Evolutionary conservation across 345 rosid genomes (phyloP), one percentile per base, ranked within the genome.

Genomic region (Eucalyptus sp.): DNA sequence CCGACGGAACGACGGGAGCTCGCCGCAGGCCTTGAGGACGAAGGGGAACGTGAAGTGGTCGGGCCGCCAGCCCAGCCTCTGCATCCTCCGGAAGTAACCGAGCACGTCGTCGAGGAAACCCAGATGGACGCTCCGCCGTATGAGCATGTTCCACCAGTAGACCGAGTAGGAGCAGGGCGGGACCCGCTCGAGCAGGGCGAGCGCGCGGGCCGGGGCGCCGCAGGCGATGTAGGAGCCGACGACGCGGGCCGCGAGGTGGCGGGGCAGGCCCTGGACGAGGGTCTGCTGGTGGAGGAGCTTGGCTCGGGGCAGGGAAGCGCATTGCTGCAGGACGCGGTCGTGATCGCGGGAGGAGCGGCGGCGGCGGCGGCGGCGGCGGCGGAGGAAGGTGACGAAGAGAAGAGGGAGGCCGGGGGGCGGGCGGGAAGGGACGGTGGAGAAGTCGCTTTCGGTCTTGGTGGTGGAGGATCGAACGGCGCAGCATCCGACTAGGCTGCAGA

Each of bases 21-120:
- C 96, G 9, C 98, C 98, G 48, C 95, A 96, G 50, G 98, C 98
- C 89, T 95, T 97, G 87, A 96, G 92, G 80, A 96, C 95, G 68
- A 95, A 95, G 25, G 99, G 97, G 91, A 90, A 94, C 46, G 99
- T 97, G 89, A 95, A 93, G 87, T 95, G 93, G 24, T 97, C 98
- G 58, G 99, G 98, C 58, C 90, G 88, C 95, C 96, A 96, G 12
- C 94, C 94, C 31, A 93, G 91, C 84, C 92, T 86, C 87, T 87
- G 91, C 97, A 97, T 95, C 44, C 79, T 87, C 50, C 91, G 90
- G 85, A 93, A 93, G 11, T 93, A 89, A 84, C 87, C 86, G 48
- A 96, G 91, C 29, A 89, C 92, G 11, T 94, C 92, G 31, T 81
- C 91, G 44, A 50, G 88, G 31, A 91, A 90, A 14, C 94, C 94